Percentiles rank a stretch among this genome's conserved stretches.
Evolutionary conservation across 2,329 filamentous ascomycete genomes (phyloP).

Genomic region (Diaporthe citri): DNA sequence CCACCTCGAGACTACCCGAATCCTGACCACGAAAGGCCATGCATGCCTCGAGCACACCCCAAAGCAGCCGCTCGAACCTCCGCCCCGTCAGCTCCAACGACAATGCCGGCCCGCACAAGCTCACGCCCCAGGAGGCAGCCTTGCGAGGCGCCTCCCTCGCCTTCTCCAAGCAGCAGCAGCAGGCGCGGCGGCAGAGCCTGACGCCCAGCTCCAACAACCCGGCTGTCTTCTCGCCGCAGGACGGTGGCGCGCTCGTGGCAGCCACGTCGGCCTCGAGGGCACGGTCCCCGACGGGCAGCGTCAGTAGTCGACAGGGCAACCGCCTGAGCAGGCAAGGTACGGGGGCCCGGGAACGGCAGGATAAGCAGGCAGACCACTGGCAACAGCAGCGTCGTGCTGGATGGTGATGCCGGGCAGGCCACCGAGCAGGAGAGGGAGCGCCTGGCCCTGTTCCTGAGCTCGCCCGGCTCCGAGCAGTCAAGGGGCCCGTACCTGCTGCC

Average conservation of each 20-base stretch:
- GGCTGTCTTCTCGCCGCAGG: slow-evolving; percentile 36
- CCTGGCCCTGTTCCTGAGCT: slow-evolving; percentile 44
- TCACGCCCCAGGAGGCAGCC: slow-evolving; percentile 52
- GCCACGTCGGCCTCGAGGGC: slow-evolving; percentile 56
- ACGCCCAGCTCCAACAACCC: slow-evolving; percentile 39
- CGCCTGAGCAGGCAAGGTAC: slow-evolving; percentile 20
- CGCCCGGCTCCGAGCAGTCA: slow-evolving; percentile 35
- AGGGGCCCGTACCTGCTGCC: slow-evolving; percentile 35
- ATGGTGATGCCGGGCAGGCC: slow-evolving; percentile 41
- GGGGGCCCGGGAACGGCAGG: slow-evolving; percentile 31
- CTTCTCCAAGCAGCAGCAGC: slow-evolving; percentile 57
- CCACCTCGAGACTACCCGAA: not conserved
- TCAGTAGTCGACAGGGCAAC: slow-evolving; percentile 19
- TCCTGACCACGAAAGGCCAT: slow-evolving; percentile 34
- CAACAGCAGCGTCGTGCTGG: slow-evolving; percentile 45
- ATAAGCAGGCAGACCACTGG: slow-evolving; percentile 56
- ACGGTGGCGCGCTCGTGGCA: slow-evolving; percentile 59
- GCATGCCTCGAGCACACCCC: slow-evolving; percentile 23
- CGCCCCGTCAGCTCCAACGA: slow-evolving; percentile 15
- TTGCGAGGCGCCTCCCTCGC: slow-evolving; percentile 68
- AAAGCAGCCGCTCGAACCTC: slow-evolving; percentile 20
- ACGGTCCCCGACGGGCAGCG: slow-evolving; percentile 42
- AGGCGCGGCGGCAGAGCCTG: slow-evolving; percentile 14
- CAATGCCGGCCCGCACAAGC: slow-evolving; percentile 18
- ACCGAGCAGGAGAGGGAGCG: slow-evolving; percentile 44